Conservation (phyloP, 192 early-diverging fungal species). For the Allomyces javanicus region DNA sequence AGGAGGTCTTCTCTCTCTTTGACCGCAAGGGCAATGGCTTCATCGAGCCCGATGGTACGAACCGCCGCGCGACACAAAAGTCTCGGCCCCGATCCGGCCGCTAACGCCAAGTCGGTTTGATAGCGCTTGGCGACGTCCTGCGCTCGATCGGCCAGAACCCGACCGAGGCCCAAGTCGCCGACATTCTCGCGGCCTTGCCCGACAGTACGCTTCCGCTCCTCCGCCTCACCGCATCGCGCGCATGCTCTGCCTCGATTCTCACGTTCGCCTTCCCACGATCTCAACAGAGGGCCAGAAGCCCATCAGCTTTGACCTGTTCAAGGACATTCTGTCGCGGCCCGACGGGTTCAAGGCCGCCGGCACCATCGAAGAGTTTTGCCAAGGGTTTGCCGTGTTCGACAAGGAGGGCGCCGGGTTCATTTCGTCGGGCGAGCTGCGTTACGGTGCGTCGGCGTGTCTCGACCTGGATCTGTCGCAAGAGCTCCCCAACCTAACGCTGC, state of each 20-base stretch:
- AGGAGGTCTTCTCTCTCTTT: constrained; percentile 60
- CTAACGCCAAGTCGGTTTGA: too few species aligned
- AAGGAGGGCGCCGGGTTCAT: constrained; percentile 60
- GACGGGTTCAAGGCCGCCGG: constrained; percentile 49
- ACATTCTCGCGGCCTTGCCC: constrained; percentile 25
- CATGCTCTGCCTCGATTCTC: neutral
- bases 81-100: too few species aligned
- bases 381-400: constrained; percentile 77
- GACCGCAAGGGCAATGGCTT: constrained; percentile 55
- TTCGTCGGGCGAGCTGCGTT: constrained; percentile 52
- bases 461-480: too few species aligned
- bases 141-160: constrained; percentile 64
- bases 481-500: too few species aligned
- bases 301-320: constrained; percentile 49
- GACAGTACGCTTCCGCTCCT: constrained; percentile 9
- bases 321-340: constrained; percentile 48
- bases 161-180: constrained; percentile 49
- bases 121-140: constrained; percentile 44
- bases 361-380: constrained; percentile 55
- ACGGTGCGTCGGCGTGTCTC: constrained; percentile 20
- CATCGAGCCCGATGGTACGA: constrained; percentile 24
- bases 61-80: too few species aligned
- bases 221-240: neutral
- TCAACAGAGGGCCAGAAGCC: constrained; percentile 8
- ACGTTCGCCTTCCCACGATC: too few species aligned